A percentile compares a stretch with the other conserved stretches of the same genome.
Conservation (phyloP, 1,139 yeast species). For the Blastobotrys apis region DNA sequence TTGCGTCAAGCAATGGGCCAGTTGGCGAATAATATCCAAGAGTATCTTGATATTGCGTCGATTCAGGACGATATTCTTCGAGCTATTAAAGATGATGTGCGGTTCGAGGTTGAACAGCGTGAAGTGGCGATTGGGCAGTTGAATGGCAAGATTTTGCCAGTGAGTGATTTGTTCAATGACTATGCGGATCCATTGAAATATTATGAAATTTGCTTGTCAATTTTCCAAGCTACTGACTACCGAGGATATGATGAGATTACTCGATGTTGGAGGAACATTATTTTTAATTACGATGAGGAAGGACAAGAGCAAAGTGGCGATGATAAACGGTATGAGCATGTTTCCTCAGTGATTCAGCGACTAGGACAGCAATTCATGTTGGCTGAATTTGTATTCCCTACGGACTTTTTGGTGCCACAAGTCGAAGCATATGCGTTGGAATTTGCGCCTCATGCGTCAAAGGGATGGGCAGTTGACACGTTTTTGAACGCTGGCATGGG, state of each 20-base stretch:
- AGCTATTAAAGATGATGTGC: conserved; percentile 54
- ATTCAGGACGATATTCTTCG: conserved; percentile 78
- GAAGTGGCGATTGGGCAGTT: conserved; percentile 50
- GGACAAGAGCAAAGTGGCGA: conserved; percentile 22
- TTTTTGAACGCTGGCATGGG: conserved; percentile 73
- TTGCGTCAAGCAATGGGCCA: conserved; percentile 67
- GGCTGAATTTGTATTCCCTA: conserved; percentile 76
- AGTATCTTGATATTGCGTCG: conserved; percentile 80
- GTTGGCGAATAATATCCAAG: conserved; percentile 66
- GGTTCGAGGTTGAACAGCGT: conserved; percentile 46
- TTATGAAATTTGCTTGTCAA: conserved; percentile 70
- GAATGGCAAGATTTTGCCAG: conserved; percentile 60
- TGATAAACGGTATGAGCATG: conserved; percentile 32
- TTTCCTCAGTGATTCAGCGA: conserved; percentile 40
- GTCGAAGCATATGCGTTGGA: conserved; percentile 39
- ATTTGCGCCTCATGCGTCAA: conserved; percentile 40
- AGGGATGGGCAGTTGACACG: conserved; percentile 61
- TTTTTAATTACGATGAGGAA: conserved; percentile 26
- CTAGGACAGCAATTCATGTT: conserved; percentile 49
- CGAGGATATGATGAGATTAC: conserved; percentile 38
- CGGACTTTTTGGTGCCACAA: conserved; percentile 63
- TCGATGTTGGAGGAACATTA: conserved; percentile 37
- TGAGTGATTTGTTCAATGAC: conserved; percentile 77
- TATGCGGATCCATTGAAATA: conserved; percentile 87
- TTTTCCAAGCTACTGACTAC: conserved; percentile 75